A percentile compares a stretch with the other conserved stretches of the same genome.
Evolutionary conservation across 2,329 filamentous ascomycete genomes (phyloP).

Genomic region (Piedraia hortae): DNA sequence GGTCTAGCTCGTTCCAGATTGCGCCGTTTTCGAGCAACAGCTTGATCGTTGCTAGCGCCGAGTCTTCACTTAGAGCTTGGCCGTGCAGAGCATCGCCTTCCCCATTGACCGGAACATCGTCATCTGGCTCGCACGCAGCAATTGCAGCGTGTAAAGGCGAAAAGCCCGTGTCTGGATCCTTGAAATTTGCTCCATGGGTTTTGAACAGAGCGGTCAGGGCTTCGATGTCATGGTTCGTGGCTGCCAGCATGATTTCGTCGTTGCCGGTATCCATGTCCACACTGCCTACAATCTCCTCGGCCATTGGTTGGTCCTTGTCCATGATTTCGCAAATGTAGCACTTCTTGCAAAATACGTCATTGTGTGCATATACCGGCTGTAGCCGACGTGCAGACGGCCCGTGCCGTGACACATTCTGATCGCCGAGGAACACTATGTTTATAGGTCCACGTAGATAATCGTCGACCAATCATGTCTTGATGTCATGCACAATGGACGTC

Average conservation of each 20-base stretch:
- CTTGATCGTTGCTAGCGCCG: constrained; percentile 38
- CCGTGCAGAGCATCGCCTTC: constrained; percentile 12
- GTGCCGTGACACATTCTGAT: no score
- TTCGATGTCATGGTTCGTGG: constrained; percentile 37
- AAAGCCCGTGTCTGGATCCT: constrained; percentile 62
- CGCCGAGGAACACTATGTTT: background rate
- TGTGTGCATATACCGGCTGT: no score
- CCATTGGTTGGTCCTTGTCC: constrained; percentile 1
- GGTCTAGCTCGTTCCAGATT: constrained; percentile 91
- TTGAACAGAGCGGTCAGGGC: constrained; percentile 42
- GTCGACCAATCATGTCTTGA: background rate
- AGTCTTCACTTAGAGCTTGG: constrained; percentile 20
- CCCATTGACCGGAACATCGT: constrained; percentile 11
- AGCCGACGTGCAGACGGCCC: no score
- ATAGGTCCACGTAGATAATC: background rate
- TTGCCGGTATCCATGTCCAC: constrained; percentile 18
- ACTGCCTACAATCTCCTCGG: background rate
- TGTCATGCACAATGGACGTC: constrained; percentile 2
- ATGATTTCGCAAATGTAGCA: background rate
- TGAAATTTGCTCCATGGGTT: constrained; percentile 37
- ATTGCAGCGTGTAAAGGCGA: constrained; percentile 78
- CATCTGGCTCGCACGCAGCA: constrained; percentile 26
- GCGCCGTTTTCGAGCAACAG: constrained; percentile 66
- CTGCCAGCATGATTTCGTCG: constrained; percentile 36
- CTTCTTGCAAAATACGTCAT: no score